Evolutionary conservation across 192 early-diverging fungal species (phyloP), one percentile per base, ranked within the genome.

Genomic region (Coemansia sp.): DNA sequence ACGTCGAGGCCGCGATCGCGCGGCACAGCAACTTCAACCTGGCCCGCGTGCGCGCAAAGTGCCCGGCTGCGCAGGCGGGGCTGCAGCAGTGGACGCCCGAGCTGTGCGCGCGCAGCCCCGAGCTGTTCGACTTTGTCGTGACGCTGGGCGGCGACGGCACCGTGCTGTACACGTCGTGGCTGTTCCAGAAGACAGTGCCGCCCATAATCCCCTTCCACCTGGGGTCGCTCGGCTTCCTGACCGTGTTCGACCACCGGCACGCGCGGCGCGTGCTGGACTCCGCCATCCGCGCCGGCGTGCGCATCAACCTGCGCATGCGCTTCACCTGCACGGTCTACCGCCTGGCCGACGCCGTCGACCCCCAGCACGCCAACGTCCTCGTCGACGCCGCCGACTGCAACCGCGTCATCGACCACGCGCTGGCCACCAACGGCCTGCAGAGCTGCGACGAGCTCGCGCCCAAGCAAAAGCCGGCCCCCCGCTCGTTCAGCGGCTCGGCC

Each of bases 81-180:
- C 69, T 94, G 31, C 80, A 84, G 61, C 90, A 89, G 64, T 95
- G 94, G 95, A 92, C 85, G 7, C 76, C 86, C 0, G 89, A 92
- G 71, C 78, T 95, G 55, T 93, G 92, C 61, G 85, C 84, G 0
- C 65, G 70, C 38, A 77, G 88, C 38, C 84, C 89, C 14, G 88
- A 93, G 64, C 65, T 88, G 5, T 92, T 98, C 75, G 94, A 95
- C 71, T 90, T 97, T 84, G 88, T 94, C 19, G 85, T 98, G 42
- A 98, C 95, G 72, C 89, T 99, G 72, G 96, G 96, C 42, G 97
- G 96, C 23, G 95, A 99, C 85, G 96, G 95, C 39, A 99, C 96
- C 1, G 94, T 97, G 9, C 85, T 97, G 29, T 98, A 91, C 74
- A 92, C 94, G 31, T 92, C 93, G 31, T 95, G 95, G 91, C 80